phyloP scores from a whole-genome alignment of 352 stramenopile genomes.

The Pythium aphanidermatum region DNA sequence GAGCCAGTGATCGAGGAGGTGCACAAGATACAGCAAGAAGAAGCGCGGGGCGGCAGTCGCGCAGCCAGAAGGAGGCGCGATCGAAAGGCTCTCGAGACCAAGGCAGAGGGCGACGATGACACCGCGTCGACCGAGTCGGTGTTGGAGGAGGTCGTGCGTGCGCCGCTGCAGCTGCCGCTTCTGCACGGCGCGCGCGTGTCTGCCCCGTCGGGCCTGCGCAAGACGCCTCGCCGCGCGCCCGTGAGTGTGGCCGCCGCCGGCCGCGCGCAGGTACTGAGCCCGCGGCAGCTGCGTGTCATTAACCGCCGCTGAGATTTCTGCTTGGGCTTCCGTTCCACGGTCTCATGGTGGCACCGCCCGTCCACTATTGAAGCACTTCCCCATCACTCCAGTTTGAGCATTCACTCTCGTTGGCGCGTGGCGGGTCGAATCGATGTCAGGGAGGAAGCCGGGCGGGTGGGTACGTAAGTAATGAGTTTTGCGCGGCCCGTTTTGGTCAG shows the following conservation, averaged over 20 bases:
- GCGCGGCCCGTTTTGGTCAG: no score
- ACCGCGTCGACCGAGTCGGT: slow-evolving; percentile 4
- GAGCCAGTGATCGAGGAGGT: slow-evolving; percentile 57
- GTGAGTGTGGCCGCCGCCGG: slow-evolving; percentile 17
- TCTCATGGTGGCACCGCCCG: no score
- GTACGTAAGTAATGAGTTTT: not conserved
- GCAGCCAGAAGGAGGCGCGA: not conserved
- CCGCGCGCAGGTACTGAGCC: slow-evolving; percentile 24
- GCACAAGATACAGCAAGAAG: slow-evolving; percentile 22
- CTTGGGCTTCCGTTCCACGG: not conserved
- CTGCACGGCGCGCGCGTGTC: not conserved
- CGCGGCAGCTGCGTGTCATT: slow-evolving; percentile 20
- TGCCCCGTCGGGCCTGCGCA: slow-evolving; percentile 9
- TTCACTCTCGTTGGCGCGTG: slow-evolving; percentile 14
- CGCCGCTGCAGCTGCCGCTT: slow-evolving; percentile 14
- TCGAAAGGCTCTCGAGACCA: not conserved
- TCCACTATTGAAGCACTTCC: no score
- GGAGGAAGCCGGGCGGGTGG: not conserved
- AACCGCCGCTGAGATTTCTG: slow-evolving; percentile 7
- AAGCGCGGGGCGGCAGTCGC: not conserved
- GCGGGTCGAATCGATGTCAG: not conserved
- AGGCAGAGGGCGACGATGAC: slow-evolving; percentile 1
- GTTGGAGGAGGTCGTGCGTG: slow-evolving; percentile 16
- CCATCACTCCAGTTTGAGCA: slow-evolving; percentile 22
- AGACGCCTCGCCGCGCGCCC: slow-evolving; percentile 20